phyloP scores from a whole-genome alignment of 352 stramenopile species.

The Blastocystis sp. region DNA sequence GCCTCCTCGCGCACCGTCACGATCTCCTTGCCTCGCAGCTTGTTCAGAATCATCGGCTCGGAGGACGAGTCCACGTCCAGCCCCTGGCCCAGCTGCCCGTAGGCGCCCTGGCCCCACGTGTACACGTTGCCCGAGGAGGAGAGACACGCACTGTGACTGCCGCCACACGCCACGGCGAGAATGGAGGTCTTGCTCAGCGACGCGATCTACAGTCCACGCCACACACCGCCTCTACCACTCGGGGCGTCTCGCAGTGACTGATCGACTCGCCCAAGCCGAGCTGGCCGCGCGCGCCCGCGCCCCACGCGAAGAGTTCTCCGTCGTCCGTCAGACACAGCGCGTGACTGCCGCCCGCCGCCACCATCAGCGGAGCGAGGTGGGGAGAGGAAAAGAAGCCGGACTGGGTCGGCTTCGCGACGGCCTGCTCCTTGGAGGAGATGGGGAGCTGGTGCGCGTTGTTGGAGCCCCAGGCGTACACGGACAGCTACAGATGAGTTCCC shows the following conservation, averaged over 20 bases:
- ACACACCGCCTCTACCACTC: conserved; percentile 75
- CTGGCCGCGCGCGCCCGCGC: conserved; percentile 14
- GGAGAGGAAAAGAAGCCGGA: not conserved
- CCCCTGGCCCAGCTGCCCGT: conserved; percentile 80
- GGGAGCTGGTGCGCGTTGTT: conserved; percentile 35
- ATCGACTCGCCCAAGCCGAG: not conserved
- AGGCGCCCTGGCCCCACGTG: conserved; percentile 81
- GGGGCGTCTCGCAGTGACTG: conserved; percentile 15
- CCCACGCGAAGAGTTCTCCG: conserved; percentile 74
- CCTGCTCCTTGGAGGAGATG: not conserved
- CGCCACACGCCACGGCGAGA: conserved; percentile 78
- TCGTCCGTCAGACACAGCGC: conserved; percentile 9
- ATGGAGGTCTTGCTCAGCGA: conserved; percentile 75
- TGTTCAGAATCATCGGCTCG: conserved; percentile 46
- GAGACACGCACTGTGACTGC: conserved; percentile 77
- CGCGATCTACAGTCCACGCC: conserved; percentile 49
- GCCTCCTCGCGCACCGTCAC: not conserved
- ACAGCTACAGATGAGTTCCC: not conserved
- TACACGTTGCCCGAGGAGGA: conserved; percentile 77
- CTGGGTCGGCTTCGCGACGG: conserved; percentile 1
- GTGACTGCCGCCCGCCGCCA: conserved; percentile 18
- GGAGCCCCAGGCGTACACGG: conserved; percentile 22
- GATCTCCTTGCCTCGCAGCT: conserved; percentile 53
- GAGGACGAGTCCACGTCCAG: conserved; percentile 74
- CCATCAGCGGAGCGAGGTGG: not conserved